Evolutionary conservation across 169 alveolate genomes (phyloP).

Genomic region (Neospora caninum): DNA sequence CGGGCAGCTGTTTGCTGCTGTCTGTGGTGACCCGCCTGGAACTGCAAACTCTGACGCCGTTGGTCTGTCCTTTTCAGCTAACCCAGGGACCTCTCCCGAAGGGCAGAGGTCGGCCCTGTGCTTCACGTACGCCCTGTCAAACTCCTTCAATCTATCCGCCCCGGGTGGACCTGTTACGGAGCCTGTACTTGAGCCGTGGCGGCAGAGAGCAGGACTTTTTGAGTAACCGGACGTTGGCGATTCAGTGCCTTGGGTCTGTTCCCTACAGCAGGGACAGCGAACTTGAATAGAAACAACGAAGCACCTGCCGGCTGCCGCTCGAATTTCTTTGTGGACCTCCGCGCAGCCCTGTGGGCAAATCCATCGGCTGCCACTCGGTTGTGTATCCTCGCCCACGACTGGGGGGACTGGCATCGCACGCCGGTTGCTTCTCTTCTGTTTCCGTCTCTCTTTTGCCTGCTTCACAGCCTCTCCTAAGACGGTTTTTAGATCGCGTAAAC

Average conservation of each 20-base stretch:
- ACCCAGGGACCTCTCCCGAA: background rate
- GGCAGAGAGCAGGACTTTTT: no score
- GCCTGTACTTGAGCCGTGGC: no score
- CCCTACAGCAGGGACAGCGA: background rate
- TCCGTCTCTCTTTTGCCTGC: background rate
- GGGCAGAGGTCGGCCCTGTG: background rate
- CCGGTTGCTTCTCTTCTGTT: background rate
- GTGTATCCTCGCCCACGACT: background rate
- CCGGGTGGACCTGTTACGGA: no score
- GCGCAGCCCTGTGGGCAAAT: background rate
- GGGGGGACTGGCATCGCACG: background rate
- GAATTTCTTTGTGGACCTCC: background rate
- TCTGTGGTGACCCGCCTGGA: background rate
- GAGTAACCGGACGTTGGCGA: background rate
- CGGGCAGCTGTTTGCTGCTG: background rate
- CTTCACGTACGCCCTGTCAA: no score
- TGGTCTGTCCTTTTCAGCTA: background rate
- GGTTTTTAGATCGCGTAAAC: background rate
- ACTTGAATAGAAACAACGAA: background rate
- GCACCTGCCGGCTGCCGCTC: background rate
- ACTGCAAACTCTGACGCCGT: background rate
- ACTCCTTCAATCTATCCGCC: no score
- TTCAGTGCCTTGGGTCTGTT: background rate
- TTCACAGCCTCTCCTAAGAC: background rate
- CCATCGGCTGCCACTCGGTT: background rate